Evolutionary conservation across 768 basidiomycete species (phyloP), one percentile per base, ranked within the genome.

Genomic region (Fomitopsis pulvina): DNA sequence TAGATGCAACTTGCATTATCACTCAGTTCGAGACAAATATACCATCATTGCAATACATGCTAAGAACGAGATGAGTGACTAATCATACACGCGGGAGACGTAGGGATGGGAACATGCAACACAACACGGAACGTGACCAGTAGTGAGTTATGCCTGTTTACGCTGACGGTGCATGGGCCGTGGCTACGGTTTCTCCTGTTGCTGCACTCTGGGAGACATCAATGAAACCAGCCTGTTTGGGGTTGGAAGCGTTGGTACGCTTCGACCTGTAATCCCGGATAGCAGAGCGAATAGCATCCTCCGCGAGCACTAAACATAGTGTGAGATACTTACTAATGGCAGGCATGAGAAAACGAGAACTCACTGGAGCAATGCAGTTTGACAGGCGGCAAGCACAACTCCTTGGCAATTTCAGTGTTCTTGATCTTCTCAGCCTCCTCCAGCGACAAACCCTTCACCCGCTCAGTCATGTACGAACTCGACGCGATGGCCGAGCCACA

Each of bases 361-460:
- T 45, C 58, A 93, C 92, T 93, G 25, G 91, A 92, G 63, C 92
- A 93, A 67, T 93, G 91, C 16, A 93, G 80, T 69, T 98, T 98
- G 62, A 98, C 95, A 44, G 95, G 94, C 5, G 95, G 95, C 42
- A 98, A 70, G 60, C 87, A 88, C 16, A 98, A 71, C 68, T 98
- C 96, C 71, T 96, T 94, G 20, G 96, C 96, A 64, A 98, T 99
- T 67, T 98, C 96, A 10, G 96, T 98, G 74, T 99, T 99, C 72
- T 94, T 96, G 60, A 99, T 95, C 65, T 85, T 85, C 48, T 91
- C 91, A 7, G 96, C 96, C 52, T 93, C 91, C 47, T 97, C 96
- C 49, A 99, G 70, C 8, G 86, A 85, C 53, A 98, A 77, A 22
- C 96, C 96, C 71, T 85, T 95, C 53, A 99, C 95, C 45, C 93